Evolutionary conservation across 805 yeast genomes (phyloP).

Genomic region (Wickerhamomyces queroliae): DNA sequence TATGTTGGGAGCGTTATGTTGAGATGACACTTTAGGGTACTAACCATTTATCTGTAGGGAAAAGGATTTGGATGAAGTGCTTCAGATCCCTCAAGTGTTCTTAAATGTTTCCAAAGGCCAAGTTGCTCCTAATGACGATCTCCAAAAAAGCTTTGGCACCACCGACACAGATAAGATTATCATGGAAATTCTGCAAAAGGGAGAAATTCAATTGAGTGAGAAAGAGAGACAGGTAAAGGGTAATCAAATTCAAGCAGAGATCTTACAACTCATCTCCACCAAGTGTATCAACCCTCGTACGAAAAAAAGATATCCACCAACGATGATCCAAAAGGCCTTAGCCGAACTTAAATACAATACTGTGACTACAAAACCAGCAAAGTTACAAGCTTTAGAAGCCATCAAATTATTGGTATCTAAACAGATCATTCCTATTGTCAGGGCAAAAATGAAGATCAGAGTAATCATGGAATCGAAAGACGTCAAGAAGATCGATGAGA

Average conservation of each 20-base stretch:
- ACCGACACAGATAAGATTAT: constrained; percentile 72
- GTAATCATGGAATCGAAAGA: constrained; percentile 52
- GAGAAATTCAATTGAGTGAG: constrained; percentile 92
- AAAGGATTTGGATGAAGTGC: constrained; percentile 90
- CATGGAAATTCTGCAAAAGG: constrained; percentile 77
- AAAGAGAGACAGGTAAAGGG: constrained; percentile 80
- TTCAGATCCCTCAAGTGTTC: constrained; percentile 94
- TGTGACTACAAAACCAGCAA: constrained; percentile 68
- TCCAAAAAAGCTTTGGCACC: constrained; percentile 66
- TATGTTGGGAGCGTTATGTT: too few relatives aligned
- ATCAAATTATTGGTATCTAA: constrained; percentile 68
- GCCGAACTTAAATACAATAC: constrained; percentile 74
- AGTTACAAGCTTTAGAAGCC: constrained; percentile 88
- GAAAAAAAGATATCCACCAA: constrained; percentile 87
- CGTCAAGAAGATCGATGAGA: constrained; percentile 37
- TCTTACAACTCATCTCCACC: constrained; percentile 75
- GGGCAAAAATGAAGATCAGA: constrained; percentile 89
- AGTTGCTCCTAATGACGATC: constrained; percentile 83
- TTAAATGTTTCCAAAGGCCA: constrained; percentile 90
- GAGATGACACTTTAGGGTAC: background rate
- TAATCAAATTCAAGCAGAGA: constrained; percentile 72
- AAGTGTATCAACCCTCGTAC: constrained; percentile 89
- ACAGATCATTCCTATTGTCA: constrained; percentile 86
- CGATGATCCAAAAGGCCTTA: constrained; percentile 87
- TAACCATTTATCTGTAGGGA: constrained; percentile 36